Evolutionary conservation across 768 basidiomycete genomes (phyloP).

Genomic region (Pleurotus tuber-regium): DNA sequence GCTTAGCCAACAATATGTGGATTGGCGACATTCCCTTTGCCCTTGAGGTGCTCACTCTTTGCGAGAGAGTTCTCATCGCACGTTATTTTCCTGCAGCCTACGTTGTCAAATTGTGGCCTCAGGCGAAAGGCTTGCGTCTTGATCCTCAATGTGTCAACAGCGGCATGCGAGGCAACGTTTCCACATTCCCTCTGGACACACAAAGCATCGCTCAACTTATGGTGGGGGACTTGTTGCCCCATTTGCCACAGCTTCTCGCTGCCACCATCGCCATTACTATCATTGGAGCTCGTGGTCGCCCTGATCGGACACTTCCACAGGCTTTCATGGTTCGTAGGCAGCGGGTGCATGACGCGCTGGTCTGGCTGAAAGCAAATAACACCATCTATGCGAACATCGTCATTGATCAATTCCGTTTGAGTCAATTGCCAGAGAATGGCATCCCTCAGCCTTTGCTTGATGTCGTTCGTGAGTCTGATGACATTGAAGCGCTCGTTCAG

Average conservation of each 20-base stretch:
- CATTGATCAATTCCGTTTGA: constrained; percentile 18
- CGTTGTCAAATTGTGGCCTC: constrained; percentile 36
- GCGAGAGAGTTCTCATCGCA: constrained; percentile 33
- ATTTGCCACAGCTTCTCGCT: constrained; percentile 19
- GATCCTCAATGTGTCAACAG: constrained; percentile 13
- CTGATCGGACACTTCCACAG: constrained; percentile 16
- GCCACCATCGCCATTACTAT: constrained; percentile 28
- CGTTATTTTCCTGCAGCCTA: constrained; percentile 28
- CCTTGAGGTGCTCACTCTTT: constrained; percentile 26
- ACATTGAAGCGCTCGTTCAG: constrained; percentile 14
- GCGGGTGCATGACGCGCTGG: constrained; percentile 22
- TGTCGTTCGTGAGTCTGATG: constrained; percentile 15
- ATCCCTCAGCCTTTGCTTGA: constrained; percentile 27
- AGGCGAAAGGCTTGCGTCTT: constrained; percentile 10
- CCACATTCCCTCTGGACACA: constrained; percentile 23
- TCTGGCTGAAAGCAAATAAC: constrained; percentile 32
- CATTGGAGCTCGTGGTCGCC: constrained; percentile 22
- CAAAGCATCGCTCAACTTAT: constrained; percentile 21
- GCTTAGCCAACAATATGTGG: constrained; percentile 40
- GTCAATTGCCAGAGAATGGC: constrained; percentile 25
- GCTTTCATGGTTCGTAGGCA: constrained; percentile 23
- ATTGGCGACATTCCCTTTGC: constrained; percentile 28
- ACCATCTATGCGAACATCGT: constrained; percentile 20
- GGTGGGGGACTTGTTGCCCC: constrained; percentile 24
- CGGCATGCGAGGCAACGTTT: constrained; percentile 32